phyloP scores from a whole-genome alignment of 108 stramenopile species.

The Aureococcus anophagefferens region DNA sequence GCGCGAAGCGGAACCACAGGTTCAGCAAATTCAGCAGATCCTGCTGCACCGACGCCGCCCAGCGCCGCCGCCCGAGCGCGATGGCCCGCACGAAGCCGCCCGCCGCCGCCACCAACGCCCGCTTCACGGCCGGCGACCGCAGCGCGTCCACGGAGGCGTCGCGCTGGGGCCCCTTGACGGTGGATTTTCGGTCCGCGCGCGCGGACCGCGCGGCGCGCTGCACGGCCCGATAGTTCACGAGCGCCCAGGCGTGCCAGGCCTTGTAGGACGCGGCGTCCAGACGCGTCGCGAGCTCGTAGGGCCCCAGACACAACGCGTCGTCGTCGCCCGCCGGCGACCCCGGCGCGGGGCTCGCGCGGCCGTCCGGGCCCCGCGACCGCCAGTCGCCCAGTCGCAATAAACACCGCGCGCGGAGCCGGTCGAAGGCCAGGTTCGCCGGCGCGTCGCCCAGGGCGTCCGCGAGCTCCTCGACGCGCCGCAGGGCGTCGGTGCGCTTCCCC shows the following conservation, averaged over 20 bases:
- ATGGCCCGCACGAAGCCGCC: constrained; percentile 83
- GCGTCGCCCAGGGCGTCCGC: constrained; percentile 34
- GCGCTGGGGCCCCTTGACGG: not conserved
- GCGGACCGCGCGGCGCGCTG: constrained; percentile 49
- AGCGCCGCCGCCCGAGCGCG: constrained; percentile 73
- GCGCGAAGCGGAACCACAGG: constrained; percentile 88
- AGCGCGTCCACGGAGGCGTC: not conserved
- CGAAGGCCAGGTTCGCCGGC: not conserved
- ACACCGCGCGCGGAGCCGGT: not conserved
- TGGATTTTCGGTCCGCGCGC: not conserved
- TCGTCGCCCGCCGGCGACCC: no score
- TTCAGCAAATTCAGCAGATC: constrained; percentile 90
- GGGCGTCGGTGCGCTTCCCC: constrained; percentile 60
- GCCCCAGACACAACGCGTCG: no score
- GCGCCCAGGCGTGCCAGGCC: constrained; percentile 95
- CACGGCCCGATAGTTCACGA: constrained; percentile 88
- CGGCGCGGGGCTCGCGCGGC: not conserved
- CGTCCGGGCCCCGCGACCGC: constrained; percentile 13
- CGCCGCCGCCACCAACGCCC: constrained; percentile 55
- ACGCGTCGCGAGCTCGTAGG: constrained; percentile 50
- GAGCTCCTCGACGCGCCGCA: constrained; percentile 42
- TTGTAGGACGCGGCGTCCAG: constrained; percentile 60
- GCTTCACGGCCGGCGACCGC: constrained; percentile 1
- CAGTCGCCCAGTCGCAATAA: constrained; percentile 18
- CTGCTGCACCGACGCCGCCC: constrained; percentile 88